phyloP scores from a whole-genome alignment of 2,329 filamentous ascomycete species.

The Aureobasidium subglaciale region DNA sequence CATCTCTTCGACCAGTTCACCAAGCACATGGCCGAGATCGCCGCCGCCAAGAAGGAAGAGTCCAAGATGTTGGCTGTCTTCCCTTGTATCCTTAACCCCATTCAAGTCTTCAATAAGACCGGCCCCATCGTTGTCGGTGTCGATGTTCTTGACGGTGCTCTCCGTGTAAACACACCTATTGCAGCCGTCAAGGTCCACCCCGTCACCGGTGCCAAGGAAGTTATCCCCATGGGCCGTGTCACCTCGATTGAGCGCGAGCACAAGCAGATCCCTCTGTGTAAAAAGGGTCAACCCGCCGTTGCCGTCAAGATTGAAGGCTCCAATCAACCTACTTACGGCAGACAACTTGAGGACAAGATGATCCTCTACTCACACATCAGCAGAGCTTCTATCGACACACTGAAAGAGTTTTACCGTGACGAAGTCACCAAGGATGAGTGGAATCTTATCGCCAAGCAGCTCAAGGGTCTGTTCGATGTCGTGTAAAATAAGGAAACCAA shows the following conservation, averaged over 20 bases:
- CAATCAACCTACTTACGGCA: conserved; percentile 88
- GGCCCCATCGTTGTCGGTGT: conserved; percentile 91
- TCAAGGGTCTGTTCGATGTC: conserved; percentile 92
- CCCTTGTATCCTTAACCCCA: conserved; percentile 82
- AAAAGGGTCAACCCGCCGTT: conserved; percentile 94
- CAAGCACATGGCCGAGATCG: conserved; percentile 80
- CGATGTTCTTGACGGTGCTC: conserved; percentile 84
- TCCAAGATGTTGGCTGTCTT: conserved; percentile 94
- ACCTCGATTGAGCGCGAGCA: conserved; percentile 95
- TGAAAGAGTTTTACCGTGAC: conserved; percentile 90
- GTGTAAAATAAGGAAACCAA: no score
- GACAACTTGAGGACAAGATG: conserved; percentile 90
- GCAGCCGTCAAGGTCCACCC: conserved; percentile 77
- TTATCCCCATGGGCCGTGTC: conserved; percentile 85
- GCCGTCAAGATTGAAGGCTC: conserved; percentile 94
- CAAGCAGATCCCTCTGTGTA: conserved; percentile 86
- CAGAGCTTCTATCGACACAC: conserved; percentile 79
- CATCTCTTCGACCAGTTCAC: conserved; percentile 97
- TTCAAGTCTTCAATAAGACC: conserved; percentile 98
- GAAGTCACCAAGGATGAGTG: conserved; percentile 92
- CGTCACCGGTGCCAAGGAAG: conserved; percentile 72
- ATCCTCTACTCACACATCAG: conserved; percentile 81
- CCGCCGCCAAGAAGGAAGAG: conserved; percentile 92
- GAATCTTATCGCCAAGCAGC: conserved; percentile 77
- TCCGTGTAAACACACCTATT: conserved; percentile 83